Conservation (phyloP, 2,329 filamentous ascomycete species). For the Didymella pomorum region DNA sequence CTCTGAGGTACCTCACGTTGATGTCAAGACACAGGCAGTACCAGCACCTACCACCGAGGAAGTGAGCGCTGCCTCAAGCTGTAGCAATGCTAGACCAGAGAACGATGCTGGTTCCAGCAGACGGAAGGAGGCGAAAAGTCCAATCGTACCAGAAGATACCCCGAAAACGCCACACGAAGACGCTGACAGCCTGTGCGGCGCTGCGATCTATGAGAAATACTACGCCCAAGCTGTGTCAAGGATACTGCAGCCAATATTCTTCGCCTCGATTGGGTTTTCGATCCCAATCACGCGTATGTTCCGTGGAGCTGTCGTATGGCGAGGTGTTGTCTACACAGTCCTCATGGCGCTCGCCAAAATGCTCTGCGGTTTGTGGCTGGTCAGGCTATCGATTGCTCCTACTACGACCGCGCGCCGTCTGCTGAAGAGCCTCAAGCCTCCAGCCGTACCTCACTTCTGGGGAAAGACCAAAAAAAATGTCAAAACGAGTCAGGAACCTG, state of each 20-base stretch:
- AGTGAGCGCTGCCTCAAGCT: neutral
- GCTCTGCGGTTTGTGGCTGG: conserved; percentile 52
- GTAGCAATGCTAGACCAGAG: neutral
- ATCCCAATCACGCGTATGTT: conserved; percentile 79
- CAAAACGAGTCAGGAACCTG: neutral
- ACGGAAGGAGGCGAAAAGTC: neutral
- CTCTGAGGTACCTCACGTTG: conserved; percentile 44
- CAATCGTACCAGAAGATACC: neutral
- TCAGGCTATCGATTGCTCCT: conserved; percentile 45
- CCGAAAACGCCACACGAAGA: neutral
- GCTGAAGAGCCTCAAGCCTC: conserved; percentile 27
- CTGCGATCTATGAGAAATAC: conserved; percentile 56
- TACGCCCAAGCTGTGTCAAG: conserved; percentile 57
- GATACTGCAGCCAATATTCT: conserved; percentile 76
- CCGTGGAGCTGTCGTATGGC: conserved; percentile 69
- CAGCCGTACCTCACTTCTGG: conserved; percentile 36
- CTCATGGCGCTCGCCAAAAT: conserved; percentile 69
- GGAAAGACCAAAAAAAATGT: conserved; percentile 22
- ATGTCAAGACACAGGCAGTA: neutral
- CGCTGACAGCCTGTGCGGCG: conserved; percentile 26
- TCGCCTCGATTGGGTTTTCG: conserved; percentile 78
- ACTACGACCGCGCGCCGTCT: conserved; percentile 15
- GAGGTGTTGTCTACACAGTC: conserved; percentile 73
- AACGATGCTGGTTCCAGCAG: neutral
- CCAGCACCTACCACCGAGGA: conserved; percentile 1